Conservation (phyloP, 2,329 filamentous ascomycete species). For the Ophiostoma sp. region DNA sequence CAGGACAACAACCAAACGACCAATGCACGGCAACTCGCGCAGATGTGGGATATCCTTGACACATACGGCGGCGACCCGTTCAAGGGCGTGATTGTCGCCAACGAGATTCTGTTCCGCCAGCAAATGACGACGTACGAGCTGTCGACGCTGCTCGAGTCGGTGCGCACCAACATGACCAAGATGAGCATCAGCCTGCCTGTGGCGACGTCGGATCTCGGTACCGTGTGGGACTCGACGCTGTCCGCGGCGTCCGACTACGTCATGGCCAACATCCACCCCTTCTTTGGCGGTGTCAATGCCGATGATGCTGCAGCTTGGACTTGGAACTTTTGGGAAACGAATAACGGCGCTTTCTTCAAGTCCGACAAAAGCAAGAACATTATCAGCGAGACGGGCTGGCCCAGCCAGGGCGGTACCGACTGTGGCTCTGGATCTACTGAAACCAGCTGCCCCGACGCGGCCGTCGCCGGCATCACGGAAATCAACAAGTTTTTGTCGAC, state of each 20-base stretch:
- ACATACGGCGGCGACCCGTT: conserved; percentile 68
- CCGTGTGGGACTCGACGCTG: conserved; percentile 76
- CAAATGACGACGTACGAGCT: conserved; percentile 68
- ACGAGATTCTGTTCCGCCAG: conserved; percentile 76
- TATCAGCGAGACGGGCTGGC: conserved; percentile 92
- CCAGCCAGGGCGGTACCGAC: conserved; percentile 74
- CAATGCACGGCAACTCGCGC: conserved; percentile 74
- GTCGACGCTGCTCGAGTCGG: conserved; percentile 62
- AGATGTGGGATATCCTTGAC: conserved; percentile 84
- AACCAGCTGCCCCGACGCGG: conserved; percentile 60
- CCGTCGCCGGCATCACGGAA: conserved; percentile 75
- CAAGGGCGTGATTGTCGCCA: conserved; percentile 77
- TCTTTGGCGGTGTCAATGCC: conserved; percentile 79
- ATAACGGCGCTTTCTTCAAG: conserved; percentile 67
- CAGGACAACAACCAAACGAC: conserved; percentile 81
- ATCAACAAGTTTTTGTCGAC: conserved; percentile 83
- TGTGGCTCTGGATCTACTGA: conserved; percentile 59
- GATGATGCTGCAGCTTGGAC: conserved; percentile 76
- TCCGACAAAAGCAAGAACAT: conserved; percentile 66
- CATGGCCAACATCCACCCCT: conserved; percentile 97
- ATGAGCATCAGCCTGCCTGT: conserved; percentile 71
- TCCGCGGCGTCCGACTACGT: conserved; percentile 75
- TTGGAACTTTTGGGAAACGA: conserved; percentile 72
- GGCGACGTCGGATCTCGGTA: conserved; percentile 84
- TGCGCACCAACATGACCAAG: conserved; percentile 70